Evolutionary conservation across 768 basidiomycete genomes (phyloP).

Genomic region (Scleroderma citrinum): DNA sequence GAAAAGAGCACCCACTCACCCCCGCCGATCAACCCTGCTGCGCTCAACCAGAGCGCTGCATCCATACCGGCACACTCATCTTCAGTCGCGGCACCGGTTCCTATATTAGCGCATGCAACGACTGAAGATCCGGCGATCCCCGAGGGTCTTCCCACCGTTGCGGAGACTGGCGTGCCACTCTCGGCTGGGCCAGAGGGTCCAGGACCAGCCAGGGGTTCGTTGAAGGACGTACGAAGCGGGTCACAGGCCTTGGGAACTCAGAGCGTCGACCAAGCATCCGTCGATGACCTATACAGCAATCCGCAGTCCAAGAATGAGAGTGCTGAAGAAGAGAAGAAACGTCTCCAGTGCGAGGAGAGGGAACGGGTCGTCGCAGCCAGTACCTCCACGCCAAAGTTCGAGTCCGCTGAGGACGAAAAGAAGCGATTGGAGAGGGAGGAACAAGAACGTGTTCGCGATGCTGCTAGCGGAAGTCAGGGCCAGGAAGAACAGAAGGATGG

Average conservation of each 20-base stretch:
- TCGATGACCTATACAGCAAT: constrained; percentile 27
- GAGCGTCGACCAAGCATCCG: constrained; percentile 22
- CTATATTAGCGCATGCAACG: constrained; percentile 23
- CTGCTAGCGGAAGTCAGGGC: constrained; percentile 14
- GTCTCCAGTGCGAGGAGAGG: constrained; percentile 48
- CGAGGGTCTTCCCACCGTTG: constrained; percentile 52
- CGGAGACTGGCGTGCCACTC: constrained; percentile 74
- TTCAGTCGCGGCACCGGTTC: constrained; percentile 18
- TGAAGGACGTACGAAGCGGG: constrained; percentile 44
- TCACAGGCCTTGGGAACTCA: constrained; percentile 32
- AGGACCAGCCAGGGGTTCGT: constrained; percentile 60
- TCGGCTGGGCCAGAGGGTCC: constrained; percentile 51
- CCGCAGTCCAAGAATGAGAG: constrained; percentile 35
- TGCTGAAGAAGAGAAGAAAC: constrained; percentile 62
- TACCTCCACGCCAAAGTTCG: constrained; percentile 19
- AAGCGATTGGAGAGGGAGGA: constrained; percentile 59
- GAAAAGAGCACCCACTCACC: constrained; percentile 8
- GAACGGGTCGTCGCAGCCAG: constrained; percentile 37
- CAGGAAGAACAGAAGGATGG: constrained; percentile 18
- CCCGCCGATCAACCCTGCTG: constrained; percentile 17
- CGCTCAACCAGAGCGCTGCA: constrained; percentile 22
- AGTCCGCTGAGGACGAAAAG: constrained; percentile 63
- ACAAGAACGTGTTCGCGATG: constrained; percentile 45
- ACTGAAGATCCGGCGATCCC: constrained; percentile 20
- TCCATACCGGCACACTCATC: constrained; percentile 20